These are phyloP conservation scores for Coprinopsis cinerea DNA, from an alignment of 768 basidiomycete species.

Conservation along the genomic window DNA sequence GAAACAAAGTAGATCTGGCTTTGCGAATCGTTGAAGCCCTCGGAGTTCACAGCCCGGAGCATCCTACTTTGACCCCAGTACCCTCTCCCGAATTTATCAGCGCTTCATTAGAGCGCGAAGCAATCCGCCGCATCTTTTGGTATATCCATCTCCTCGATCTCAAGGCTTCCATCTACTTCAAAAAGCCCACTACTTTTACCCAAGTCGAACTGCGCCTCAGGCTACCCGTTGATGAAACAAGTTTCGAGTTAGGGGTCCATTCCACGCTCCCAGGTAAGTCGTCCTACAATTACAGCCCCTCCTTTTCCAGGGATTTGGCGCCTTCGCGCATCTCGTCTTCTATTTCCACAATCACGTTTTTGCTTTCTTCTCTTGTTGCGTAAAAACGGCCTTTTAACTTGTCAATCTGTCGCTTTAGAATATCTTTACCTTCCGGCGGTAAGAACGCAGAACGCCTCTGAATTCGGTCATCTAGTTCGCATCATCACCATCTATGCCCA, in stretches of 20 bases:
- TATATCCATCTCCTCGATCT: constrained; percentile 60
- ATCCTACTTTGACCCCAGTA: constrained; percentile 51
- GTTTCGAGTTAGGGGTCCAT: constrained; percentile 67
- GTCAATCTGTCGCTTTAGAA: constrained; percentile 36
- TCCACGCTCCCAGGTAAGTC: constrained; percentile 46
- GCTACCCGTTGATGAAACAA: constrained; percentile 76
- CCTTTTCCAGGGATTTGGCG: constrained; percentile 4
- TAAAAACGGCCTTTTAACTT: no score
- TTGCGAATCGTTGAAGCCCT: constrained; percentile 62
- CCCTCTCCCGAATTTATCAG: constrained; percentile 57
- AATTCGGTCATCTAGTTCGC: constrained; percentile 73
- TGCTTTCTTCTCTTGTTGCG: no score
- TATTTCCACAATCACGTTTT: constrained; percentile 17
- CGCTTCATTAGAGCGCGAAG: constrained; percentile 66
- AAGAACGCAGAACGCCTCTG: constrained; percentile 56
- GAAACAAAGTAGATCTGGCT: constrained; percentile 46
- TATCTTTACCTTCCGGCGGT: constrained; percentile 62
- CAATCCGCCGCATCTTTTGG: constrained; percentile 80
- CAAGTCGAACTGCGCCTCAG: constrained; percentile 51
- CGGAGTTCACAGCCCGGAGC: constrained; percentile 58
- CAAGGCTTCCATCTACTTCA: constrained; percentile 39
- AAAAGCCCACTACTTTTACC: constrained; percentile 35
- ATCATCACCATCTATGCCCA: constrained; percentile 58
- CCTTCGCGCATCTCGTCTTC: constrained; percentile 4
- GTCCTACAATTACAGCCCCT: constrained; percentile 3